phyloP scores from a whole-genome alignment of 2,329 filamentous ascomycete genomes.

The Diaporthe sp. region DNA sequence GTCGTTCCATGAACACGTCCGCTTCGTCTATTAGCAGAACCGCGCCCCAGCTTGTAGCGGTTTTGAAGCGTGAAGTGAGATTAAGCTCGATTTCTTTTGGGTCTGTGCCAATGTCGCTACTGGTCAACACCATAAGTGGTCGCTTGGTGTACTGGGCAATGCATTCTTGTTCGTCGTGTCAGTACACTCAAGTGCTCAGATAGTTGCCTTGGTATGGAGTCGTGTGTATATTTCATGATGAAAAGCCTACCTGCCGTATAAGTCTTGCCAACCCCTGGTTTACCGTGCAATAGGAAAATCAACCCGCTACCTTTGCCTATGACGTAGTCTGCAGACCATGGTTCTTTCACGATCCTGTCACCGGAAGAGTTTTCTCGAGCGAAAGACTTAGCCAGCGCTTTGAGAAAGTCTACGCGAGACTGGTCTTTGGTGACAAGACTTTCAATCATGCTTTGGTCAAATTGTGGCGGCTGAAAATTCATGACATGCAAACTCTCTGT shows the following conservation, averaged over 20 bases:
- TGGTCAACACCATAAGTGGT: slow-evolving; percentile 49
- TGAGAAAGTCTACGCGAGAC: too few species aligned
- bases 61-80: slow-evolving; percentile 34
- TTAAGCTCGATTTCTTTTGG: background rate
- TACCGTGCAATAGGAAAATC: slow-evolving; percentile 21
- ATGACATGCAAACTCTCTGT: too few species aligned
- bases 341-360: slow-evolving; percentile 27
- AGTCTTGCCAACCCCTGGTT: slow-evolving; percentile 19
- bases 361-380: slow-evolving; percentile 41
- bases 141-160: slow-evolving; percentile 48
- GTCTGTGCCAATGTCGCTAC: slow-evolving; percentile 45
- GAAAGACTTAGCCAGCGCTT: slow-evolving; percentile 47
- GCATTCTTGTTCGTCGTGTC: too few species aligned
- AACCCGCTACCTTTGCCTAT: slow-evolving; percentile 24
- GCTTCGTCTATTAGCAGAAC: slow-evolving; percentile 49
- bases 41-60: slow-evolving; percentile 42
- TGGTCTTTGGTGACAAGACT: too few species aligned
- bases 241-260: slow-evolving; percentile 47
- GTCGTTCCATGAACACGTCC: slow-evolving; percentile 50
- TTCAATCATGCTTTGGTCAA: too few species aligned
- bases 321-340: slow-evolving; percentile 33
- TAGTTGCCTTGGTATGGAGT: too few species aligned
- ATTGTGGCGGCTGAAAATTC: too few species aligned
- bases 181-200: too few species aligned
- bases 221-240: too few species aligned